Base-by-base conservation (phyloP, 257 asterid genomes). In the Apocynum venetum region DNA sequence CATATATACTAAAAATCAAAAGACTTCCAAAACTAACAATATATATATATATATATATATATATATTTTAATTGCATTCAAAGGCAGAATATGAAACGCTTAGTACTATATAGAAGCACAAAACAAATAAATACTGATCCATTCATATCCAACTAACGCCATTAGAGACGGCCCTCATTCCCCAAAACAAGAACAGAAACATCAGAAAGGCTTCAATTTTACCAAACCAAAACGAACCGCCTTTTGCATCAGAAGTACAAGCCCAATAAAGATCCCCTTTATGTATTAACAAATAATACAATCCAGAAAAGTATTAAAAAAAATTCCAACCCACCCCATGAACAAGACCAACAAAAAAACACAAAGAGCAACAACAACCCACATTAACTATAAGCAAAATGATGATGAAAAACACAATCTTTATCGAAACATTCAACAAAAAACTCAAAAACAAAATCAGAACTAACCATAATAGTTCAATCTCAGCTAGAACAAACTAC, bases 351-450 rank as follows among this genome's bases (percentile, higher is more conserved):
- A 57, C 41, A 69, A 43, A 40, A 51, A 74, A 78, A 64, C 15
- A 46, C 43, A 35, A 60, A 47, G 75, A 76, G 40, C 40, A 74
- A 65, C 75, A 72, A 5, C 71, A 74, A 41, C 83, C 87, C 89
- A 76, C 90, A 85, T 83, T 83, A 75, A 57, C 78, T 73, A 86
- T 76, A 76, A 81, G 36, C 44, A 79, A 36, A 78, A 80, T 64
- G 31, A 71, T 69, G 67, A 76, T 53, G 60, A 77, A 82, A 75
- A 66, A 57, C 25, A 74, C 63, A 67, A 56, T 17, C 48, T 73
- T 71, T 70, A 8, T 7, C 14, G 0, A 15, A 41, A 10, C 38
- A 63, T 47, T 20, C 55, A 56, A 20, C 69, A 8, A 47, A 72
- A 40, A 31, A 36, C 17, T 35, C 11, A 67, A 70, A 57, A 63